Conservation (phyloP, 768 basidiomycete species). For the Boletus subparvulus region DNA sequence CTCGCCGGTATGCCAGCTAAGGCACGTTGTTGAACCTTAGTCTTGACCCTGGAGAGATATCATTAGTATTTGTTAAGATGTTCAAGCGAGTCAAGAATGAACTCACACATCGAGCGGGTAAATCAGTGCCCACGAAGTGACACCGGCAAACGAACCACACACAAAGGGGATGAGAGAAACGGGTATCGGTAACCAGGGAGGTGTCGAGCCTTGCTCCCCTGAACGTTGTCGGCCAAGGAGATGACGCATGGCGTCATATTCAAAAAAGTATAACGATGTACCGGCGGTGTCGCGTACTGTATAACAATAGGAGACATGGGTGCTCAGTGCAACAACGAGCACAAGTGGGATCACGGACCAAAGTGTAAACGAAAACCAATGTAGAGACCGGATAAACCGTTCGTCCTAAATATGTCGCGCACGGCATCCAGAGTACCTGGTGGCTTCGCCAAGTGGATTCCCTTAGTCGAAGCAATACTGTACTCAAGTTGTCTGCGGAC, state of each 20-base stretch:
- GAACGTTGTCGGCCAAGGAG: slow-evolving; percentile 72
- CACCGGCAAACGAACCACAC: slow-evolving; percentile 88
- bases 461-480: slow-evolving; percentile 81
- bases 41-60: slow-evolving; percentile 66
- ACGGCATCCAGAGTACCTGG: slow-evolving; percentile 81
- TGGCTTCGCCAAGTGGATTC: slow-evolving; percentile 65
- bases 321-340: background rate
- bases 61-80: background rate
- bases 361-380: slow-evolving; percentile 89
- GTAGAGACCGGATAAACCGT: slow-evolving; percentile 68
- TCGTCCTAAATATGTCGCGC: slow-evolving; percentile 66
- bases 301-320: slow-evolving; percentile 4
- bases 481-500: slow-evolving; percentile 91
- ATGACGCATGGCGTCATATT: slow-evolving; percentile 91
- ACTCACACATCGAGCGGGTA: slow-evolving; percentile 93
- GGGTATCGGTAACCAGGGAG: slow-evolving; percentile 85
- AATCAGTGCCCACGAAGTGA: slow-evolving; percentile 86
- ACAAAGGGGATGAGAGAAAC: slow-evolving; percentile 81
- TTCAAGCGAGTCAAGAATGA: background rate
- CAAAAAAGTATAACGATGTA: slow-evolving; percentile 89
- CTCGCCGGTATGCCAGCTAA: slow-evolving; percentile 76
- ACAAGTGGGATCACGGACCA: slow-evolving; percentile 42
- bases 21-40: slow-evolving; percentile 92
- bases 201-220: slow-evolving; percentile 79
- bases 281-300: slow-evolving; percentile 86